A percentile compares a stretch with the other conserved stretches of the same genome.
phyloP scores from a whole-genome alignment of 2,329 filamentous ascomycete genomes.

The Cladosporium sp. region DNA sequence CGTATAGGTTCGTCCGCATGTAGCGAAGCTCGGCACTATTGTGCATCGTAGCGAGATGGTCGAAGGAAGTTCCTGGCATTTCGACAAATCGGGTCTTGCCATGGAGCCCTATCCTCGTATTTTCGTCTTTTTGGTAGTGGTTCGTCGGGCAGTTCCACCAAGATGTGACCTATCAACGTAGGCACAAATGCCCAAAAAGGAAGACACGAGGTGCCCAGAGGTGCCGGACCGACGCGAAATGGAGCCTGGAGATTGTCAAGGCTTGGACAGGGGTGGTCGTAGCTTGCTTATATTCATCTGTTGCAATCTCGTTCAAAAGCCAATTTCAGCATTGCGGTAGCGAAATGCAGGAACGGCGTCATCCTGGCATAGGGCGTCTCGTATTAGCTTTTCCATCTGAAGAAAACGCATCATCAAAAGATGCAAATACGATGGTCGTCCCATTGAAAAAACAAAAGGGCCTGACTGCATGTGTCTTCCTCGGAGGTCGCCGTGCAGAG shows the following conservation, averaged over 20 bases:
- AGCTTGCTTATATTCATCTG: not conserved
- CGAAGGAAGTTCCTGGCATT: not conserved
- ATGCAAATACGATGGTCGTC: too few relatives aligned
- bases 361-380: not conserved
- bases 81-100: not conserved
- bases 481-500: not conserved
- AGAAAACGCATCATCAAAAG: too few relatives aligned
- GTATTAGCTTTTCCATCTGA: not conserved
- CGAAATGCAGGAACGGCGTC: not conserved
- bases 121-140: not conserved
- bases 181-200: too few relatives aligned
- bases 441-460: not conserved
- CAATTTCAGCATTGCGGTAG: slow-evolving; percentile 1
- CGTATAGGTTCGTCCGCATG: slow-evolving; percentile 4
- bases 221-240: slow-evolving; percentile 7
- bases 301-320: not conserved
- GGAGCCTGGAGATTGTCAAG: slow-evolving; percentile 1
- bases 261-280: not conserved
- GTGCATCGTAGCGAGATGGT: not conserved
- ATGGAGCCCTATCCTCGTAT: not conserved
- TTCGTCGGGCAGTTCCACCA: too few relatives aligned
- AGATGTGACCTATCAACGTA: too few relatives aligned
- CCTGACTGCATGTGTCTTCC: not conserved
- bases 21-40: slow-evolving; percentile 9
- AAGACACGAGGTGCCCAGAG: slow-evolving; percentile 10